A percentile compares a stretch with the other conserved stretches of the same genome.
Evolutionary conservation across 2,329 filamentous ascomycete species (phyloP).

Genomic region (Aureobasidium sp.): DNA sequence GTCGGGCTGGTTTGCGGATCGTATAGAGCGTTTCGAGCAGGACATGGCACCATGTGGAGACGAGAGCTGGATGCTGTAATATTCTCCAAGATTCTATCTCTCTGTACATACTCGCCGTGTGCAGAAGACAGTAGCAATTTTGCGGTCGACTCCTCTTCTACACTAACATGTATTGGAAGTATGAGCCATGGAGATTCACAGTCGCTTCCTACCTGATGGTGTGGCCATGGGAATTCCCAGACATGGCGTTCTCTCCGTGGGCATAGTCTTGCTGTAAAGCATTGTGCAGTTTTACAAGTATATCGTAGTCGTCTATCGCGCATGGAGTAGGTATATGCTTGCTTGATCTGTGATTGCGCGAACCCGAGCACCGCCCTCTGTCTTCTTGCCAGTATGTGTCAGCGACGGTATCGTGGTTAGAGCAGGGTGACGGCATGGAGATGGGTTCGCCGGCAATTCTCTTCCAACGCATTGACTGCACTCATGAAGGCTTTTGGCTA

Average conservation of each 20-base stretch:
- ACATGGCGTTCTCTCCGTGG: too few species aligned
- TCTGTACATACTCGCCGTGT: too few species aligned
- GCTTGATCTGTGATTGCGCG: background rate
- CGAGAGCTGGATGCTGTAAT: constrained; percentile 1
- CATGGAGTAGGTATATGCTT: too few species aligned
- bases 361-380: background rate
- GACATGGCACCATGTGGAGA: background rate
- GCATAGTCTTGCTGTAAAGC: too few species aligned
- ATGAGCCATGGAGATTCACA: too few species aligned
- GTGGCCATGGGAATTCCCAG: too few species aligned
- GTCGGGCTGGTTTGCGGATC: background rate
- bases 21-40: background rate
- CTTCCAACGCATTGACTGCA: background rate
- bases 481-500: background rate
- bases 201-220: too few species aligned
- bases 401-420: background rate
- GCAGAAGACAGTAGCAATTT: too few species aligned
- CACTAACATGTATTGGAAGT: too few species aligned
- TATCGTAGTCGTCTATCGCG: too few species aligned
- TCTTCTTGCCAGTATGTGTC: background rate
- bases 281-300: too few species aligned
- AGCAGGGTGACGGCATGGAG: background rate
- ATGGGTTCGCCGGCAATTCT: background rate
- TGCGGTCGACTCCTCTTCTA: too few species aligned
- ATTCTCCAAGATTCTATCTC: background rate